A percentile compares a stretch with the other conserved stretches of the same genome.
phyloP scores from a whole-genome alignment of 805 yeast species.

The Lachancea thermotolerans region DNA sequence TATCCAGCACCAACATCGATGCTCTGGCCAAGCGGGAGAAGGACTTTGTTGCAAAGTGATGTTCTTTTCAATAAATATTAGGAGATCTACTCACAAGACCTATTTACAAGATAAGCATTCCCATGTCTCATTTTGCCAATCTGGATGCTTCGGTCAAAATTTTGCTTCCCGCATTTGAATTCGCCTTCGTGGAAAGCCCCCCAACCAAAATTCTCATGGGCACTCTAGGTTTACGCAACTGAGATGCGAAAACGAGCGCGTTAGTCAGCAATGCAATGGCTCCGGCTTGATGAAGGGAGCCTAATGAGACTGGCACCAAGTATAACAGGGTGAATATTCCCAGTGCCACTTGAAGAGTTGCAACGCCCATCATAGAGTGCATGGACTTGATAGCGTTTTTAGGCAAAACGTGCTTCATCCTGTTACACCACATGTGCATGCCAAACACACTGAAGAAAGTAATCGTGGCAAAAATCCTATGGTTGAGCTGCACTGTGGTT shows the following conservation, averaged over 20 bases:
- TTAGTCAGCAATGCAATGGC: slow-evolving; percentile 83
- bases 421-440: slow-evolving; percentile 60
- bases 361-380: slow-evolving; percentile 75
- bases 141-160: slow-evolving; percentile 34
- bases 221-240: slow-evolving; percentile 52
- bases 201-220: slow-evolving; percentile 33
- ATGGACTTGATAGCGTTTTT: slow-evolving; percentile 48
- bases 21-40: slow-evolving; percentile 31
- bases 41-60: slow-evolving; percentile 13
- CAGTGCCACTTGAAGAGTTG: slow-evolving; percentile 69
- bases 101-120: slow-evolving; percentile 5
- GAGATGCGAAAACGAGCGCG: slow-evolving; percentile 55
- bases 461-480: slow-evolving; percentile 75
- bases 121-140: slow-evolving; percentile 14
- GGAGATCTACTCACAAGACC: background rate
- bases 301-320: slow-evolving; percentile 86
- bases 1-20: slow-evolving; percentile 52
- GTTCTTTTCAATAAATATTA: background rate
- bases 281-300: slow-evolving; percentile 96
- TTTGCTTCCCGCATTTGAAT: slow-evolving; percentile 25
- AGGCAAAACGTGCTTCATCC: slow-evolving; percentile 51
- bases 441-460: slow-evolving; percentile 69
- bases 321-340: slow-evolving; percentile 84
- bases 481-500: slow-evolving; percentile 87
- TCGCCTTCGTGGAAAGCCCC: slow-evolving; percentile 30